Evolutionary conservation across 441 rosid species (phyloP), one percentile per base, ranked within the genome.

Genomic region (Jatropha podagrica): DNA sequence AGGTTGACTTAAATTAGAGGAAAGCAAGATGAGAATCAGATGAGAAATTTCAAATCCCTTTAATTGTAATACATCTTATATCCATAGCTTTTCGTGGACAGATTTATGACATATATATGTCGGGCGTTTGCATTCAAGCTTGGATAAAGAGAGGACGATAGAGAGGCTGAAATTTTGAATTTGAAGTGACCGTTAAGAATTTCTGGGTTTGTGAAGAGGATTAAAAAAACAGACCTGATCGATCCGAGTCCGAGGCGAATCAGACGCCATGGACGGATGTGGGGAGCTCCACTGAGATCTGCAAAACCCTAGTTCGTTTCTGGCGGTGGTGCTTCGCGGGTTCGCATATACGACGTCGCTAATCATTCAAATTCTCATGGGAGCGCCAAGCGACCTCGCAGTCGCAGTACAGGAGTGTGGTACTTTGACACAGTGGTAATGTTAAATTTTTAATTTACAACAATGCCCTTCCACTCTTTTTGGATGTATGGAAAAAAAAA

Each of bases 221-320:
- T 26, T 42, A n/a, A 11, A 60, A n/a, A 26, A 17, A 46, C 69
- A 26, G 69, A 94, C 98, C 97, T 90, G 92, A 80, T 94, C 87
- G 52, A 94, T 83, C 63, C 96, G 93, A 54, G 77, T 55, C 48
- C 80, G 84, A 49, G 91, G 79, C 2, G 94, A 85, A 77, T 82
- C 90, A 13, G 96, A 87, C 72, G 91, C 89, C 98, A 93, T 94
- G 60, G 51, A 42, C 56, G 74, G 77, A 75, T 71, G 74, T 37
- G 74, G 23, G 60, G 79, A 72, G 75, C 60, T 74, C 78, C 49
- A 52, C 75, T 74, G 68, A 44, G 78, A 78, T 78, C 81, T 32
- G 78, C 81, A 48, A 78, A 84, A 68, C 82, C 84, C 85, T 81
- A 77, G 70, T 38, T 44, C 78, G 67, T 37, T 37, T 55, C 44